Percentiles rank a stretch among this genome's conserved stretches.
phyloP scores from a whole-genome alignment of 257 asterid species.

The Solanum clarkiae region DNA sequence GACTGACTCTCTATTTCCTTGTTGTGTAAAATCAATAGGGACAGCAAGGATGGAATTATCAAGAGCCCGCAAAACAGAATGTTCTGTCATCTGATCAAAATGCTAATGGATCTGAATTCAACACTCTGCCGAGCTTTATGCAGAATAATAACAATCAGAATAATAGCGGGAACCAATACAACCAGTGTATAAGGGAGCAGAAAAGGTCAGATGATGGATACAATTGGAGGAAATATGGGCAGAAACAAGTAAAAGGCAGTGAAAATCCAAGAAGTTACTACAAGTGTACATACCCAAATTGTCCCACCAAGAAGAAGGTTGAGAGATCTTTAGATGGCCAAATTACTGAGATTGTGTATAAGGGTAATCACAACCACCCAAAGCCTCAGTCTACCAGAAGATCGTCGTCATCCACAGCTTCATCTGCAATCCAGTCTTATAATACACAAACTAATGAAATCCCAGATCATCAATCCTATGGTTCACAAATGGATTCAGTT shows the following conservation, averaged over 20 bases:
- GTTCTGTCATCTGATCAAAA: slow-evolving; percentile 9
- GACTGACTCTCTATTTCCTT: not conserved
- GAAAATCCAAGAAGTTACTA: slow-evolving; percentile 87
- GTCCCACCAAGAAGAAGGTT: slow-evolving; percentile 68
- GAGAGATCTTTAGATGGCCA: slow-evolving; percentile 61
- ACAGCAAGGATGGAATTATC: slow-evolving; percentile 30
- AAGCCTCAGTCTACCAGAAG: slow-evolving; percentile 65
- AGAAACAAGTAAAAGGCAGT: slow-evolving; percentile 85
- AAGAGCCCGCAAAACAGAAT: slow-evolving; percentile 22
- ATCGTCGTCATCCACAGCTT: slow-evolving; percentile 40
- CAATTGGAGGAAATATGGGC: slow-evolving; percentile 91
- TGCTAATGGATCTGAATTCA: slow-evolving; percentile 10
- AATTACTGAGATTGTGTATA: slow-evolving; percentile 69
- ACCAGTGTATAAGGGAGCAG: slow-evolving; percentile 18
- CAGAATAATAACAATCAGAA: slow-evolving; percentile 23
- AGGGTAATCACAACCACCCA: slow-evolving; percentile 69
- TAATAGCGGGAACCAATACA: slow-evolving; percentile 9
- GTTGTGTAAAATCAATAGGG: slow-evolving; percentile 12
- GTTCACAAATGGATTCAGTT: slow-evolving; percentile 35
- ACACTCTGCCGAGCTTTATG: slow-evolving; percentile 21
- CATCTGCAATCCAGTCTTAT: slow-evolving; percentile 19
- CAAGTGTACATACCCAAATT: slow-evolving; percentile 65
- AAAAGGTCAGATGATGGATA: slow-evolving; percentile 63
- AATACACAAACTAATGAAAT: slow-evolving; percentile 17
- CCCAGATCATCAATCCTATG: slow-evolving; percentile 45